Evolutionary conservation across 108 stramenopile genomes (phyloP).

Genomic region (Hondaea fermentalgiana): DNA sequence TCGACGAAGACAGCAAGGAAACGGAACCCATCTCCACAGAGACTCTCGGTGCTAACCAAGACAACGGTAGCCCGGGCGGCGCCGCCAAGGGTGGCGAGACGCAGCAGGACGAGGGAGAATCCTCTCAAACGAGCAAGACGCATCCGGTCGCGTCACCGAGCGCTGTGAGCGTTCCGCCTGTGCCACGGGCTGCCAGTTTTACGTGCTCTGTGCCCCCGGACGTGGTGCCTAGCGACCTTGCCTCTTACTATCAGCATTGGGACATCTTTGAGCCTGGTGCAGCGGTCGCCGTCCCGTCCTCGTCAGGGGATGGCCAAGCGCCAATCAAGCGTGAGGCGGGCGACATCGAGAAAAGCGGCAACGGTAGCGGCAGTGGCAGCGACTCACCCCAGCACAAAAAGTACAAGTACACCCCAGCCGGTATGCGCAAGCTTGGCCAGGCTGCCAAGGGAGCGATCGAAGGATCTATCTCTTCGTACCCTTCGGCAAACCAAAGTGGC

Average conservation of each 20-base stretch:
- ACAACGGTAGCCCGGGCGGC: not conserved
- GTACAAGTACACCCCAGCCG: not conserved
- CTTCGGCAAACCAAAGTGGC: no score
- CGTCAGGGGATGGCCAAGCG: no score
- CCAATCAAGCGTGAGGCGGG: no score
- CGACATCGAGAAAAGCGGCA: not conserved
- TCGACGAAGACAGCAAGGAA: not conserved
- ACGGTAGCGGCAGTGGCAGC: not conserved
- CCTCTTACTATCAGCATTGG: not conserved
- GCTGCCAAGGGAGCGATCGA: not conserved
- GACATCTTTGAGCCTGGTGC: not conserved
- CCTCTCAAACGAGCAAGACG: no score
- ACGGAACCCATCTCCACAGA: not conserved
- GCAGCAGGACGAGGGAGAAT: no score
- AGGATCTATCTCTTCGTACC: no score
- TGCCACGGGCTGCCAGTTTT: not conserved
- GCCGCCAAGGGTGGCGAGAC: no score
- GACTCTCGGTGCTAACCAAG: not conserved
- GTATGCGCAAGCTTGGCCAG: not conserved
- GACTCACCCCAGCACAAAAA: not conserved
- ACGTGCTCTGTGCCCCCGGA: not conserved
- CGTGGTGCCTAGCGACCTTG: not conserved
- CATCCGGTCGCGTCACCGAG: no score
- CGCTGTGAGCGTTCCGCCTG: not conserved
- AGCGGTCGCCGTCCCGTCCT: not conserved